Percentiles rank a stretch among this genome's conserved stretches.
Evolutionary conservation across 169 alveolate genomes (phyloP).

Genomic region (Plasmodium vivax): DNA sequence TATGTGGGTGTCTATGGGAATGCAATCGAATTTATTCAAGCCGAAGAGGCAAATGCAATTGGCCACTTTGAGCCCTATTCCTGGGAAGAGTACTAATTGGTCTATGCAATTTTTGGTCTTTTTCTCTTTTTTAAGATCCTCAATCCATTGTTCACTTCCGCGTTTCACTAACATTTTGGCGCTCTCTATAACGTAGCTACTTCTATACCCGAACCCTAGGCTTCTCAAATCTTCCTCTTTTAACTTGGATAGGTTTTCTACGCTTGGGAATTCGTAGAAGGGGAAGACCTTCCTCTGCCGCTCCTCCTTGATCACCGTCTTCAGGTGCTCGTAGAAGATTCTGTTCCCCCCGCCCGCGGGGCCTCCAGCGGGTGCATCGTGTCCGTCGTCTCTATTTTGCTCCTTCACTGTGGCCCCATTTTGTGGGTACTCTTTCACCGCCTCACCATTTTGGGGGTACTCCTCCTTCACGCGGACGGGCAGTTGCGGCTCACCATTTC

Average conservation of each 20-base stretch:
- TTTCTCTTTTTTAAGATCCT: conserved; percentile 49
- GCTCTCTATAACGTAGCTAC: conserved; percentile 75
- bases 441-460: background rate
- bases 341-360: background rate
- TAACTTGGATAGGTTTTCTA: conserved; percentile 64
- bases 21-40: conserved; percentile 83
- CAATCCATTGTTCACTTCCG: conserved; percentile 76
- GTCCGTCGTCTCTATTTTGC: background rate
- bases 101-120: conserved; percentile 41
- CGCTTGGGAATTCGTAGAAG: conserved; percentile 80
- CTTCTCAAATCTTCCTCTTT: conserved; percentile 64
- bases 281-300: conserved; percentile 10
- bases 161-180: conserved; percentile 63
- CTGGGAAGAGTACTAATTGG: conserved; percentile 80
- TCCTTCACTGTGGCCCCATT: background rate
- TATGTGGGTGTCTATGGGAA: conserved; percentile 95
- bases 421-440: background rate
- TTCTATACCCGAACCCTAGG: conserved; percentile 81
- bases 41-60: conserved; percentile 92
- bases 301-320: conserved; percentile 39
- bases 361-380: background rate
- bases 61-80: conserved; percentile 94
- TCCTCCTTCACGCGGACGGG: background rate
- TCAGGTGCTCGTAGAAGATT: conserved; percentile 47
- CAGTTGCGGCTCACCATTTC: background rate